Evolutionary conservation across 2,329 filamentous ascomycete species (phyloP).

Genomic region (Bimuria novae-zelandiae): DNA sequence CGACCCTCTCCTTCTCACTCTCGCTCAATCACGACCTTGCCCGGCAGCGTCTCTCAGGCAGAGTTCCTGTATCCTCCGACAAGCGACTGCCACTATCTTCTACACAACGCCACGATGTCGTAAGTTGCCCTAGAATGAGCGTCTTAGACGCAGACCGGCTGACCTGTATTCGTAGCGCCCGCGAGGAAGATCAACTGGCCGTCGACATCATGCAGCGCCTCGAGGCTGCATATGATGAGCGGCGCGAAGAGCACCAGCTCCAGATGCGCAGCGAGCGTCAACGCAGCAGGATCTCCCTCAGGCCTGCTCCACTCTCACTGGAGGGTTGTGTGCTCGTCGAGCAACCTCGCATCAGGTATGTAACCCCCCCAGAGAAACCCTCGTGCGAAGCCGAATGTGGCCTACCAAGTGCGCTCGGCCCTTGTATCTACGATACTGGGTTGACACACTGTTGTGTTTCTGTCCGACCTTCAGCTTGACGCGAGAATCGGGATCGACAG

Average conservation of each 20-base stretch:
- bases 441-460: too few species aligned
- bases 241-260: background rate
- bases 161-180: background rate
- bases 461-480: too few species aligned
- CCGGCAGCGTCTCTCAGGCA: background rate
- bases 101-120: background rate
- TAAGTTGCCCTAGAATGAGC: too few species aligned
- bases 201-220: background rate
- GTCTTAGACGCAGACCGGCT: too few species aligned
- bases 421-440: too few species aligned
- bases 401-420: too few species aligned
- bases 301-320: background rate
- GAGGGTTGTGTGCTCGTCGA: background rate
- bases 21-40: background rate
- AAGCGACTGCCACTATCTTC: background rate
- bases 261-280: background rate
- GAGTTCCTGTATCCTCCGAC: background rate
- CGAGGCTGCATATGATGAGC: background rate
- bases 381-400: too few species aligned
- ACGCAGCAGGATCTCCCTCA: background rate
- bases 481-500: too few species aligned
- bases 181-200: background rate
- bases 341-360: constrained; percentile 1
- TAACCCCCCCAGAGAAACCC: background rate
- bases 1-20: background rate